Conservation (phyloP, 2,329 filamentous ascomycete species). For the Fusarium nurragi region DNA sequence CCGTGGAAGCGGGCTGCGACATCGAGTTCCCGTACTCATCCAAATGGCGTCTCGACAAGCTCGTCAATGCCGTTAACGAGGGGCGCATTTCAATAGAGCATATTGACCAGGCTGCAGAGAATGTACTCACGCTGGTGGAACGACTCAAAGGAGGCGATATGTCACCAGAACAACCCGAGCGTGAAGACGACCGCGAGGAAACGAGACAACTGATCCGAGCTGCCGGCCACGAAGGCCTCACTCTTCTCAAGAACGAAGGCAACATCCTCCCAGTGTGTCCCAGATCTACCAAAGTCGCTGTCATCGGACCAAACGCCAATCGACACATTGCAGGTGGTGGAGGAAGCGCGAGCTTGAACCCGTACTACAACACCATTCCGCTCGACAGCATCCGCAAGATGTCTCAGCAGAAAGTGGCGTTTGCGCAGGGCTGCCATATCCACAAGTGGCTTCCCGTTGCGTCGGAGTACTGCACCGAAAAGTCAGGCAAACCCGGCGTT, state of each 20-base stretch:
- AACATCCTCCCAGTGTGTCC: slow-evolving; percentile 66
- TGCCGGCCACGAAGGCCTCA: slow-evolving; percentile 70
- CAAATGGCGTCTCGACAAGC: slow-evolving; percentile 66
- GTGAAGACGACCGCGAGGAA: slow-evolving; percentile 65
- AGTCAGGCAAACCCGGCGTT: slow-evolving; percentile 66
- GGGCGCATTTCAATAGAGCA: slow-evolving; percentile 59
- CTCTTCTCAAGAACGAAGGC: slow-evolving; percentile 70
- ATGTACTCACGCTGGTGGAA: slow-evolving; percentile 68
- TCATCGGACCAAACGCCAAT: slow-evolving; percentile 75
- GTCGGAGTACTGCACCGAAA: slow-evolving; percentile 42
- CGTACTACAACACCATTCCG: slow-evolving; percentile 73
- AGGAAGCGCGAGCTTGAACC: slow-evolving; percentile 73
- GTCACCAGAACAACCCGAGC: slow-evolving; percentile 65
- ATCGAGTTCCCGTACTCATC: slow-evolving; percentile 67
- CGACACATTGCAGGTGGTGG: slow-evolving; percentile 73
- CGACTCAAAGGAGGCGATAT: slow-evolving; percentile 69
- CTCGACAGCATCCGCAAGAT: slow-evolving; percentile 66
- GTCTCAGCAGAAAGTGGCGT: slow-evolving; percentile 65
- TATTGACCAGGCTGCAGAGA: slow-evolving; percentile 67
- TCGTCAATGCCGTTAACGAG: slow-evolving; percentile 61
- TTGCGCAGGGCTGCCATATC: slow-evolving; percentile 54
- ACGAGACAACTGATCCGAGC: slow-evolving; percentile 68
- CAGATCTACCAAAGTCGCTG: slow-evolving; percentile 66
- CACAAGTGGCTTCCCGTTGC: slow-evolving; percentile 45
- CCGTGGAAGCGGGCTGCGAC: slow-evolving; percentile 65